Evolutionary conservation across 192 early-diverging fungal species (phyloP), one percentile per base, ranked within the genome.

Genomic region (Allomyces arbusculus): DNA sequence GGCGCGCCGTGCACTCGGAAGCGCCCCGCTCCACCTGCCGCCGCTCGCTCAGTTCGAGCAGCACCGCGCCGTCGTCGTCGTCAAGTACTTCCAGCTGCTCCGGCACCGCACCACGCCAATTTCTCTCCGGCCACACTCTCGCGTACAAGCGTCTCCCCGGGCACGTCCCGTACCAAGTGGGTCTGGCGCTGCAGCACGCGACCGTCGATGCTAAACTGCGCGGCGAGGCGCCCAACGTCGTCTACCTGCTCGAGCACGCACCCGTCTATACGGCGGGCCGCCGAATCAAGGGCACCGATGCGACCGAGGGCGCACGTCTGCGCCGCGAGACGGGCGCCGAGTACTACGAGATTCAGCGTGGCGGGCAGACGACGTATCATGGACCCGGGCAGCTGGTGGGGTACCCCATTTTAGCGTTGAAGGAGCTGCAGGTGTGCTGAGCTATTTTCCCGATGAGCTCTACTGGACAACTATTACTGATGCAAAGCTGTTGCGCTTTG

Each of bases 361-460:
- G 82, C 8, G 82, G 82, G 24, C 73, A 84, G 63, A 75, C 71
- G 0, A 84, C 82, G 14, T 84, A 80, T 63, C 82, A 84, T 68
- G 82, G 82, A 0, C 82, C 82, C 5, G 80, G 80, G 44, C 82
- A 84, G 74, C 69, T 84, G 16, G 77, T 84, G n/a, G 79, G 78
- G 67, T 84, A 84, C 69, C 82, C 82, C 19, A 78, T 84, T 26
- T 33, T 82, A 10, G 63, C 78, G 61, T 63, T 83, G 20, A 68
- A 65, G 24, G 61, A 68, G n/a, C 64, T 68, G 20, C 63, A 66
- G 40, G 76, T 75, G 65, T 23, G 69, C 14, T 28, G 4, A 1
- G 26, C 26, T 28, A 28, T 28, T 28, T 4, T 28, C 4, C 26
- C 26, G 26, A 28, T 28, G 2, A 28, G 26, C 26, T 28, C 26